Evolutionary conservation across 148 eudicot species (phyloP).

Genomic region (Beta vulgaris): DNA sequence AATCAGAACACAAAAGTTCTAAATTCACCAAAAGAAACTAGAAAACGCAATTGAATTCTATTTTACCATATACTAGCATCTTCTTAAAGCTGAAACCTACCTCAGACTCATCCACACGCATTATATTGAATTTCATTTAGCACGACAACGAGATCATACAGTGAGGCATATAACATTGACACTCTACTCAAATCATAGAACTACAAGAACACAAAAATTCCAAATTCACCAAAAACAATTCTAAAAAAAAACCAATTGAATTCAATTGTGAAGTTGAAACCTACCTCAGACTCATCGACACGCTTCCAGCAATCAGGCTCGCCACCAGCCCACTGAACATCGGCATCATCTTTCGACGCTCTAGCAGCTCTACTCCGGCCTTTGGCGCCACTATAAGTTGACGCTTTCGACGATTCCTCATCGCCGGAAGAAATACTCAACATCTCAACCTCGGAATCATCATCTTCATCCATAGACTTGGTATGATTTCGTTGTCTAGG

Average conservation of each 20-base stretch:
- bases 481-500: constrained; percentile 25
- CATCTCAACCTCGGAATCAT: constrained; percentile 91
- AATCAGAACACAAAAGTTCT: no score
- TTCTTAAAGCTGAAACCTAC: not conserved
- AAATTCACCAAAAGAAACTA: not conserved
- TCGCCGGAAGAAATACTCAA: constrained; percentile 93
- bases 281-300: constrained; percentile 93
- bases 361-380: constrained; percentile 21
- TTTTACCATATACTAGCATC: not conserved
- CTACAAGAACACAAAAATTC: not conserved
- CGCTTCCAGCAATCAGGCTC: constrained; percentile 90
- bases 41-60: not conserved
- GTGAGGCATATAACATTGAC: no score
- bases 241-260: no score
- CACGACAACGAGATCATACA: no score
- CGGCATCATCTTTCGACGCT: constrained; percentile 48
- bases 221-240: not conserved
- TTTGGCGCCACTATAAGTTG: constrained; percentile 30
- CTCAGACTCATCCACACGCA: no score
- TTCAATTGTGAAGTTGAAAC: no score
- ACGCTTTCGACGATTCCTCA: constrained; percentile 60
- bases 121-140: no score
- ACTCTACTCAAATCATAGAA: no score
- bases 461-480: constrained; percentile 69
- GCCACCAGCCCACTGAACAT: constrained; percentile 66